Percentiles rank a stretch among this genome's conserved stretches.
Evolutionary conservation across 495 filamentous ascomycete genomes (phyloP).

Genomic region (Durotheca rogersii): DNA sequence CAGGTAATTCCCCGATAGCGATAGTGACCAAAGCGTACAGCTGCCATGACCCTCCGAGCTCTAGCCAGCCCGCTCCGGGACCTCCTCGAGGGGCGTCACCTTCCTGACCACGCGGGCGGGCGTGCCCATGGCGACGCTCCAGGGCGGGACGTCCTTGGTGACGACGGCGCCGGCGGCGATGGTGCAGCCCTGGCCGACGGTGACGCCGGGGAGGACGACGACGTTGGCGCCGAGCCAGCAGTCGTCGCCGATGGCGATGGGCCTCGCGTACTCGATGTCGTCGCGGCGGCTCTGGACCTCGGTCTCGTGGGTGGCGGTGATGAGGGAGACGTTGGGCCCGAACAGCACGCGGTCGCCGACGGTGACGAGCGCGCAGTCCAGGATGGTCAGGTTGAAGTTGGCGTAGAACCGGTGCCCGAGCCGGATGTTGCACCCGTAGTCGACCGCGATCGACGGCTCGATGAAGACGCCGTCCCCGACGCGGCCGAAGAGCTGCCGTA

Average conservation of each 20-base stretch:
- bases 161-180: constrained; percentile 89
- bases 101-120: constrained; percentile 32
- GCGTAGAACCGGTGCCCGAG: constrained; percentile 63
- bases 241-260: constrained; percentile 79
- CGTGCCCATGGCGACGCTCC: constrained; percentile 29
- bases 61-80: constrained; percentile 3
- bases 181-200: constrained; percentile 65
- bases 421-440: constrained; percentile 57
- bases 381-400: constrained; percentile 72
- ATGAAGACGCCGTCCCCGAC: constrained; percentile 49
- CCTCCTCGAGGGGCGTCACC: constrained; percentile 24
- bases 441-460: constrained; percentile 54
- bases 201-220: constrained; percentile 74
- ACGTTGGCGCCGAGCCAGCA: constrained; percentile 88
- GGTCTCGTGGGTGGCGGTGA: constrained; percentile 71
- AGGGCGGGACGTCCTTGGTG: constrained; percentile 61
- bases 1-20: no score
- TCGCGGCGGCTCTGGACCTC: constrained; percentile 71
- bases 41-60: neutral
- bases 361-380: constrained; percentile 76
- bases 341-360: constrained; percentile 79
- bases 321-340: constrained; percentile 76
- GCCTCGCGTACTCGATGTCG: constrained; percentile 74
- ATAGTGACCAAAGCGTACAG: neutral
- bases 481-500: constrained; percentile 45